These are phyloP conservation scores for Beauveria caledonica DNA, from an alignment of 2,329 filamentous ascomycete species.

Conservation along the genomic window DNA sequence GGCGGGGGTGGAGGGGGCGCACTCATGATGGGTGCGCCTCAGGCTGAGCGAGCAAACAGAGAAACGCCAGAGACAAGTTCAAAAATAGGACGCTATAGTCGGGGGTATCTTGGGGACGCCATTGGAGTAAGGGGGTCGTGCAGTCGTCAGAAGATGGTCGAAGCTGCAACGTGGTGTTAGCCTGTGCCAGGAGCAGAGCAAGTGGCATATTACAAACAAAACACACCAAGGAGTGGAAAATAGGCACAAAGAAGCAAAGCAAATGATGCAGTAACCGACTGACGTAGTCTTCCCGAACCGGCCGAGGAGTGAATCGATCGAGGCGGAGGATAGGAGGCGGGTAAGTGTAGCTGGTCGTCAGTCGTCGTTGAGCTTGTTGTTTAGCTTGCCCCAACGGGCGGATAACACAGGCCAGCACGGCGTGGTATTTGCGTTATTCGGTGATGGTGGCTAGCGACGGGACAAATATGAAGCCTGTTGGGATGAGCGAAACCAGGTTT, in stretches of 20 bases:
- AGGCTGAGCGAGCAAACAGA: background rate
- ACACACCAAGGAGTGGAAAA: background rate
- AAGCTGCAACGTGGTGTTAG: constrained; percentile 3
- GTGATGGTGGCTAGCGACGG: background rate
- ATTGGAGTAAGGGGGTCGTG: constrained; percentile 20
- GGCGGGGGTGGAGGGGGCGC: constrained; percentile 74
- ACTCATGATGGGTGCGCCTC: constrained; percentile 31
- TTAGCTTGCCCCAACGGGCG: constrained; percentile 10
- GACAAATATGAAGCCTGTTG: background rate
- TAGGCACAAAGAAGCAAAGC: background rate
- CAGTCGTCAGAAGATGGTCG: constrained; percentile 14
- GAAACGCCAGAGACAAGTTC: constrained; percentile 1
- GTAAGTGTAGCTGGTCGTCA: background rate
- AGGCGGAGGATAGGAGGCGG: background rate
- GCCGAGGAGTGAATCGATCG: background rate
- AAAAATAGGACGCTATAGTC: constrained; percentile 14
- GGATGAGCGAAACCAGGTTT: background rate
- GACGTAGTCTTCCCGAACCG: background rate
- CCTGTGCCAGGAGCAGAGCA: background rate
- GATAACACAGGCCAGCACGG: background rate
- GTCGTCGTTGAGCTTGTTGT: background rate
- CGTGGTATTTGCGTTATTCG: background rate
- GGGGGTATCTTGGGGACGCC: constrained; percentile 21
- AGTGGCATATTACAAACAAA: background rate
- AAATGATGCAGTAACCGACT: background rate